Evolutionary conservation across 768 basidiomycete genomes (phyloP).

Genomic region (Gymnopilus dilepis): DNA sequence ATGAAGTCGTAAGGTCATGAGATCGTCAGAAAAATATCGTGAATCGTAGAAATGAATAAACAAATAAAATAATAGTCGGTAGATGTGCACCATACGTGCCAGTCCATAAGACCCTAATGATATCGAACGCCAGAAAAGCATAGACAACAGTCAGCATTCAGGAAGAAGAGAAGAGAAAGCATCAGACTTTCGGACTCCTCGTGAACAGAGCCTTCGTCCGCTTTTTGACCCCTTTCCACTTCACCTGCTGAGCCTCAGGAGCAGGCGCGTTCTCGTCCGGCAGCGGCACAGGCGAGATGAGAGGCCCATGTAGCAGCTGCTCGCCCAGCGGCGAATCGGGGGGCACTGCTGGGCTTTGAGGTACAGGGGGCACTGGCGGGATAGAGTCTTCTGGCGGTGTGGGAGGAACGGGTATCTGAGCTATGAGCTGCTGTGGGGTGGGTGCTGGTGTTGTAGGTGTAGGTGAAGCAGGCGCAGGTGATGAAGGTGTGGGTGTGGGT

Average conservation of each 20-base stretch:
- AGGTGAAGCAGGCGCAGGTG: too few relatives aligned
- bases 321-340: constrained; percentile 27
- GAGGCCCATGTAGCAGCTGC: constrained; percentile 27
- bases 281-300: constrained; percentile 27
- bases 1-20: constrained; percentile 7
- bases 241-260: background rate
- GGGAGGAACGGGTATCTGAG: constrained; percentile 14
- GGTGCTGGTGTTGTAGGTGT: too few relatives aligned
- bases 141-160: too few relatives aligned
- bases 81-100: too few relatives aligned
- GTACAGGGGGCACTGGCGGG: constrained; percentile 20
- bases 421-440: background rate
- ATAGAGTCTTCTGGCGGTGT: constrained; percentile 1
- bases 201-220: constrained; percentile 19
- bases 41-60: too few relatives aligned
- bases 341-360: constrained; percentile 16
- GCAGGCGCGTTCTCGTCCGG: constrained; percentile 19
- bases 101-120: too few relatives aligned
- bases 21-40: background rate
- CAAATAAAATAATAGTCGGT: too few relatives aligned
- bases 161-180: background rate
- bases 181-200: constrained; percentile 8
- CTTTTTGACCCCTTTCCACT: constrained; percentile 8
- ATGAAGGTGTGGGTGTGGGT: too few relatives aligned
- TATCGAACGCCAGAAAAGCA: too few relatives aligned